phyloP scores from a whole-genome alignment of 2,329 filamentous ascomycete species.

The Epichloe hybrida region DNA sequence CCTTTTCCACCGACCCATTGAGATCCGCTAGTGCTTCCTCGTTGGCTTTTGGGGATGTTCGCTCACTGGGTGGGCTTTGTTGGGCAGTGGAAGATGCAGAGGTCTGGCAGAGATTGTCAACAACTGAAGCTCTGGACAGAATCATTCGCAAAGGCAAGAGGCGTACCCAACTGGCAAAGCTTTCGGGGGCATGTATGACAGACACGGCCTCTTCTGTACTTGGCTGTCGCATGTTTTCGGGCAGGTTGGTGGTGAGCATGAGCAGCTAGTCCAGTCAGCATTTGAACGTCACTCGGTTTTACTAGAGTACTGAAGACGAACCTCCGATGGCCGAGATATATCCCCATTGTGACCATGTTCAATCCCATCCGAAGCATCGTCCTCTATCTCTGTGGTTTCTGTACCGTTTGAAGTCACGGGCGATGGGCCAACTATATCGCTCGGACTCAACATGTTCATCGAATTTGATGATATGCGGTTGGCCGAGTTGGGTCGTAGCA shows the following conservation, averaged over 20 bases:
- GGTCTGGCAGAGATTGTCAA: constrained; percentile 19
- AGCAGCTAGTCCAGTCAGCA: constrained; percentile 25
- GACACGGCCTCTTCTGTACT: constrained; percentile 70
- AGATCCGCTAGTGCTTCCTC: constrained; percentile 18
- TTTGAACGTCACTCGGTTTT: background rate
- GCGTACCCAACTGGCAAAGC: constrained; percentile 67
- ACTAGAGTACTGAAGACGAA: constrained; percentile 6
- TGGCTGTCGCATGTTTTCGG: constrained; percentile 41
- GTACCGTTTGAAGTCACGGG: constrained; percentile 79
- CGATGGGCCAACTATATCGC: constrained; percentile 63
- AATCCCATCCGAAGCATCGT: constrained; percentile 54
- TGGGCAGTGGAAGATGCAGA: constrained; percentile 26
- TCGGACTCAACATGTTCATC: constrained; percentile 47
- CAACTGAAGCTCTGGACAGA: background rate
- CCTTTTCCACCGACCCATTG: constrained; percentile 12
- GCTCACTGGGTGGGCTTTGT: constrained; percentile 21
- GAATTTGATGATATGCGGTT: constrained; percentile 34
- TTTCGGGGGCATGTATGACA: constrained; percentile 80
- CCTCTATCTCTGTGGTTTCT: constrained; percentile 72
- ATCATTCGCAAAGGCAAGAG: background rate
- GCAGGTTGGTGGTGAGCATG: constrained; percentile 42
- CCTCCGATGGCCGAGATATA: constrained; percentile 16
- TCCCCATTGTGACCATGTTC: constrained; percentile 16
- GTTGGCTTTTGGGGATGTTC: constrained; percentile 24
- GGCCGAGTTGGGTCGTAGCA: constrained; percentile 40